Base-by-base conservation (phyloP, 78 protist species). In the Polysphondylium violaceum region DNA sequence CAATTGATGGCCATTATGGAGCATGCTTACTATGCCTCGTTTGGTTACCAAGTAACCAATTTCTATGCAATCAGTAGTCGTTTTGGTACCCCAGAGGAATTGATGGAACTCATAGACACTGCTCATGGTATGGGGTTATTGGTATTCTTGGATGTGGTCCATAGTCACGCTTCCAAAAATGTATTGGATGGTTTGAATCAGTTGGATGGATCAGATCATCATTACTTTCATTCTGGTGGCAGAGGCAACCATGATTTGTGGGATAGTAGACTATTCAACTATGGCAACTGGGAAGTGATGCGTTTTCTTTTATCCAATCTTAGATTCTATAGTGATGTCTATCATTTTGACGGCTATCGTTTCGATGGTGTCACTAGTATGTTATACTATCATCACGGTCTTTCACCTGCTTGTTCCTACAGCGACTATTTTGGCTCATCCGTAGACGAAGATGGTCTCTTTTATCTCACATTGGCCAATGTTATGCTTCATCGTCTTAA, bases 1-100 rank as follows among this genome's bases (percentile, higher is more conserved):
- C 99, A 98, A 87, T 68, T 98, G 56, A 98, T 98, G 98, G 99
- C 99, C 7, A 65, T 98, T 58, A 93, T 79, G 97, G 99, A 98
- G 89, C 99, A 98, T 74, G 97, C 98, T 0, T 98, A 97, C 93
- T 98, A 98, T 85, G 99, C 98, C 16, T 81, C 94, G 16, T 97
- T 97, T 69, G 98, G 98, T 1, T 98, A 97, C 86, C 98, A 86
- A 74, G 97, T 96, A 11, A 95, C 98, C 5, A 68, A 69, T 61
- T 95, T 95, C 51, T 96, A 93, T 47, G 98, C 98, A 0, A 88
- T 93, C 7, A 43, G 76, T 2, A 43, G 83, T 27, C 71, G 95
- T n/a, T 92, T 85, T 29, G 95, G 95, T 51, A 92, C 95, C 38
- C 95, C 95, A 0, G 95, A 92, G 35, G 98, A 94, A 43, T 93